Evolutionary conservation across 371 early-diverging fungal species (phyloP), one percentile per base, ranked within the genome.

Genomic region (Mortierella sp.): DNA sequence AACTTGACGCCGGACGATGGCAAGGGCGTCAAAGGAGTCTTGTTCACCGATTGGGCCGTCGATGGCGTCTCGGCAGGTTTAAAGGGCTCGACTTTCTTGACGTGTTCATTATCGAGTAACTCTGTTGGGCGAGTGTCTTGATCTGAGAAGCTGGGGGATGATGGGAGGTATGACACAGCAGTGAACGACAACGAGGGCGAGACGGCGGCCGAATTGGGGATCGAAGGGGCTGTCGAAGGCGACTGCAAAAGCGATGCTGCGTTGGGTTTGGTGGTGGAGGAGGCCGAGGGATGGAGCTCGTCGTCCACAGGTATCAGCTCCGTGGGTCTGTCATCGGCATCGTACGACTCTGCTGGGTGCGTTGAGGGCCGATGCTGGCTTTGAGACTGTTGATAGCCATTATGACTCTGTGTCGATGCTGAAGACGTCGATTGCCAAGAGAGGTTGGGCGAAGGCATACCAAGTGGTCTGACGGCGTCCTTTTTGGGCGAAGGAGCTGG

Each of bases 251-350:
- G 29, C 19, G 73, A n/a, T 24, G 64, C 2, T 11, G 64, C 31
- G n/a, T n/a, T 55, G 1, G 44, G 34, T 40, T 71, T 71, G 11
- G 50, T 40, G n/a, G 53, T 6, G 13, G 48, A 45, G 11, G 58
- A 6, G n/a, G 43, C 9, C 26, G 72, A 40, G 5, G 66, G 58
- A 10, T 58, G 44, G 8, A 44, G 66, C 0, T 77, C 82, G 1
- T 82, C 82, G 2, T 79, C 79, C 1, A 70, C 24, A n/a, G 84
- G 84, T 16, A 83, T 75, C 7, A 83, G 73, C 64, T 83, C 84
- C 16, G 84, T 83, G 5, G 84, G 84, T 55, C 84, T 83, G 64
- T 83, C 84, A 43, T 83, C 84, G 22, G 84, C 79, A 29, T 83
- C 84, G 66, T 66, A 76, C 2, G 84, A 83, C 44, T 78, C 84